Evolutionary conservation across 2,329 filamentous ascomycete genomes (phyloP).

Genomic region (Davidsoniella neocaledoniae): DNA sequence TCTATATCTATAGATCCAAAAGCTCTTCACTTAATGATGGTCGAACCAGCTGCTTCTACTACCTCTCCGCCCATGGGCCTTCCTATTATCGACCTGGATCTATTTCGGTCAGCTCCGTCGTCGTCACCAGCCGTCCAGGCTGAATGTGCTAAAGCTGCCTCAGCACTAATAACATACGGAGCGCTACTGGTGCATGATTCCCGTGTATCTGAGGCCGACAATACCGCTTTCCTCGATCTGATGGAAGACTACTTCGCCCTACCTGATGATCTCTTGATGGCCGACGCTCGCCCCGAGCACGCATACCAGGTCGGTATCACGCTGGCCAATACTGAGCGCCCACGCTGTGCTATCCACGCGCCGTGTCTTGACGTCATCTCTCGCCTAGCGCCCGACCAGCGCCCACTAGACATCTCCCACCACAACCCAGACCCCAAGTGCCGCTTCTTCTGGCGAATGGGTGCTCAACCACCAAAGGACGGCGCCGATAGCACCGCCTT

Average conservation of each 20-base stretch:
- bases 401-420: slow-evolving; percentile 39
- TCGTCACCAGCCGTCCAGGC: slow-evolving; percentile 27
- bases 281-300: slow-evolving; percentile 39
- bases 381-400: slow-evolving; percentile 35
- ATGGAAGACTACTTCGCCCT: slow-evolving; percentile 50
- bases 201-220: slow-evolving; percentile 38
- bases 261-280: slow-evolving; percentile 27
- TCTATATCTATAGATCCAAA: neutral
- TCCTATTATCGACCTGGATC: slow-evolving; percentile 41
- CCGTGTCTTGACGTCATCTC: slow-evolving; percentile 40
- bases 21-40: neutral
- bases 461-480: slow-evolving; percentile 27
- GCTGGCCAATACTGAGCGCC: slow-evolving; percentile 45
- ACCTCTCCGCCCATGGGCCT: slow-evolving; percentile 31
- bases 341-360: slow-evolving; percentile 45
- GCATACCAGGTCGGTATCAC: slow-evolving; percentile 46
- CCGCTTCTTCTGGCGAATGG: slow-evolving; percentile 47
- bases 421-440: slow-evolving; percentile 45
- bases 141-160: slow-evolving; percentile 37
- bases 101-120: slow-evolving; percentile 30
- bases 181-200: slow-evolving; percentile 43
- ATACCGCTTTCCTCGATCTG: slow-evolving; percentile 40
- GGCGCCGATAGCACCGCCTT: slow-evolving; percentile 32
- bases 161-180: slow-evolving; percentile 41
- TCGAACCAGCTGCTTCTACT: neutral